Base-by-base conservation (phyloP, 768 basidiomycete genomes). In the Trametes cingulata region DNA sequence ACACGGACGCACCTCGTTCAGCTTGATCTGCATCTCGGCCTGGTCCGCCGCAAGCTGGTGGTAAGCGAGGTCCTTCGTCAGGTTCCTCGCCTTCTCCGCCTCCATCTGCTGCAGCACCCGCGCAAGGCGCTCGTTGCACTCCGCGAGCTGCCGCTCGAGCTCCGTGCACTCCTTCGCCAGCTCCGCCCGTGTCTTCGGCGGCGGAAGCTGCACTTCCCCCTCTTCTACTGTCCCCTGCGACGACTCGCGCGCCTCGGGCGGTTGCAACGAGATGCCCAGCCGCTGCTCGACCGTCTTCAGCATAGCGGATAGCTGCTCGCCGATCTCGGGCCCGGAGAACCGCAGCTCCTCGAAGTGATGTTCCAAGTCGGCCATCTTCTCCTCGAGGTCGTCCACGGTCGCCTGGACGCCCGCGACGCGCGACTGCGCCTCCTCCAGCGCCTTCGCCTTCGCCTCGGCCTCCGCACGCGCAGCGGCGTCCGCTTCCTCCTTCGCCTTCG, bases 301-400 rank as follows among this genome's bases (percentile, higher is more conserved):
- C 6, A 49, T 29, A 1, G 35, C 22, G 12, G 42, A 8, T 27
- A 60, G 24, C 24, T 51, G 29, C 12, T 53, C 37, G 25, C 33
- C 53, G 20, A 33, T 12, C 27, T 49, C 13, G 4, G 45, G 22
- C 17, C 41, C 25, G 15, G 24, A 9, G 20, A 39, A 10, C 15
- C 49, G 56, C 24, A 65, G 45, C 2, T 60, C 27, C 20, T 56
- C 47, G 22, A 62, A 40, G 6, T 48, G 36, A 8, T 9, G 29
- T 50, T 62, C 56, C 25, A 57, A 36, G 37, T 65, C 57, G 25
- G 36, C 27, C 39, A 62, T 25, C 27, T 42, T 41, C 52, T 65
- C 60, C 27, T 58, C 33, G 20, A 58, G 41, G 10, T 35, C 25
- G 3, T 19, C 39, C 6, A 46, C 52, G 33, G 43, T 35, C 19